A percentile compares a stretch with the other conserved stretches of the same genome.
Evolutionary conservation across 495 filamentous ascomycete species (phyloP).

Genomic region (Lepraria neglecta): DNA sequence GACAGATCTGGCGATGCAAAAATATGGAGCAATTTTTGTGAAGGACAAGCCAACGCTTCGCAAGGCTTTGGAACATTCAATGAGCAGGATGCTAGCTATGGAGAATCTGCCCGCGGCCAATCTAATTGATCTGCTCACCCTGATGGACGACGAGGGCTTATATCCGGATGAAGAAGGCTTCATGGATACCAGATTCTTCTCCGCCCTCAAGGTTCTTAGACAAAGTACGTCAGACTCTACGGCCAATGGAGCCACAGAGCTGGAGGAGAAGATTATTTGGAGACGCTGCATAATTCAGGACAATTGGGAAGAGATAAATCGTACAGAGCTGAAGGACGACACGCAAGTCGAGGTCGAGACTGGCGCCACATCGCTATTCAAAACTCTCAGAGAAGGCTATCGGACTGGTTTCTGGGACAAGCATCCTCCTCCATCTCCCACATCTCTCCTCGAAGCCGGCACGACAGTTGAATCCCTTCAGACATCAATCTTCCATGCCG

Average conservation of each 20-base stretch:
- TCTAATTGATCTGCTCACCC: slow-evolving; percentile 76
- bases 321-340: slow-evolving; percentile 48
- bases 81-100: slow-evolving; percentile 60
- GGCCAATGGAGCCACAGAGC: slow-evolving; percentile 45
- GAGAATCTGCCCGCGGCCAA: slow-evolving; percentile 58
- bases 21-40: slow-evolving; percentile 50
- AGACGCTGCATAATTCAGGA: slow-evolving; percentile 72
- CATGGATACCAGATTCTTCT: slow-evolving; percentile 54
- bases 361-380: slow-evolving; percentile 45
- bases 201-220: slow-evolving; percentile 62
- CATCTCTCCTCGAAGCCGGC: slow-evolving; percentile 21
- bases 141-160: slow-evolving; percentile 46
- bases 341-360: slow-evolving; percentile 40
- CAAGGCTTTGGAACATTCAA: slow-evolving; percentile 55
- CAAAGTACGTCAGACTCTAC: slow-evolving; percentile 45
- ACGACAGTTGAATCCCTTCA: slow-evolving; percentile 26
- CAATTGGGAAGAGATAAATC: slow-evolving; percentile 61
- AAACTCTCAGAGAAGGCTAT: slow-evolving; percentile 41
- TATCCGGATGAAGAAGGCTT: slow-evolving; percentile 37
- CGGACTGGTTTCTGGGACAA: slow-evolving; percentile 34
- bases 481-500: slow-evolving; percentile 20
- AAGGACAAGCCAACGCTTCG: slow-evolving; percentile 57
- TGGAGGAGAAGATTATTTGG: slow-evolving; percentile 70
- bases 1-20: slow-evolving; percentile 63
- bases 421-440: slow-evolving; percentile 17